Evolutionary conservation across 129 eudicot species (phyloP), one percentile per base, ranked within the genome.

Genomic region (Mikania micrantha): DNA sequence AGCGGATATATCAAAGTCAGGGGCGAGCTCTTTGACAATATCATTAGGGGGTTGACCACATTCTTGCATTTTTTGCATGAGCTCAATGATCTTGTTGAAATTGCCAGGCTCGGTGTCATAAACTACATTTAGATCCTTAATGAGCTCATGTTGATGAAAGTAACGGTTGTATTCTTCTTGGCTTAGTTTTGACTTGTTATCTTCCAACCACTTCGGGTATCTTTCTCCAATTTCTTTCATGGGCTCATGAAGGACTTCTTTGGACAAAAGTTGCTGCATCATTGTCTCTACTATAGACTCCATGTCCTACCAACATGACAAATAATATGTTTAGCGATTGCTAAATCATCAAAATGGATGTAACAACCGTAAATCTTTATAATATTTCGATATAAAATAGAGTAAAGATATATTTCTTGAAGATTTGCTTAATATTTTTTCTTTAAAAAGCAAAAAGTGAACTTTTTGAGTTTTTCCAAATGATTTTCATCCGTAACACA

Each of bases 41-140:
- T 94, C 99, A 40, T 79, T 89, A 1, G 99, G 99, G 5, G 99
- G 99, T 70, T 94, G 99, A 45, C 99, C 99, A 71, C 99, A 94
- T 60, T 94, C 99, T 81, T 94, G 99, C 96, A 94, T 94, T 72
- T 87, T 90, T 78, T 94, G 99, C 99, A 94, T 94, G 62, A 94
- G 92, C 77, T 94, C 97, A 61, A 94, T 85, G 52, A 94, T 87
- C 79, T 89, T 94, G 93, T 85, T 89, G 83, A 89, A 94, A 79
- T 94, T 89, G 32, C 77, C 77, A 10, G 96, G 93, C 67, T 86
- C 96, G 2, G 80, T 80, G 47, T 89, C 99, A 57, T 89, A 94
- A 50, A 86, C 96, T 48, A 71, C 61, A 63, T 82, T 94, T 9
- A 94, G 72, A 17, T 94, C 96, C 71, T 57, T 84, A 59, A 94